Percentiles rank a stretch among this genome's conserved stretches.
phyloP scores from a whole-genome alignment of 2,329 filamentous ascomycete genomes.

The Geosmithia morbida region DNA sequence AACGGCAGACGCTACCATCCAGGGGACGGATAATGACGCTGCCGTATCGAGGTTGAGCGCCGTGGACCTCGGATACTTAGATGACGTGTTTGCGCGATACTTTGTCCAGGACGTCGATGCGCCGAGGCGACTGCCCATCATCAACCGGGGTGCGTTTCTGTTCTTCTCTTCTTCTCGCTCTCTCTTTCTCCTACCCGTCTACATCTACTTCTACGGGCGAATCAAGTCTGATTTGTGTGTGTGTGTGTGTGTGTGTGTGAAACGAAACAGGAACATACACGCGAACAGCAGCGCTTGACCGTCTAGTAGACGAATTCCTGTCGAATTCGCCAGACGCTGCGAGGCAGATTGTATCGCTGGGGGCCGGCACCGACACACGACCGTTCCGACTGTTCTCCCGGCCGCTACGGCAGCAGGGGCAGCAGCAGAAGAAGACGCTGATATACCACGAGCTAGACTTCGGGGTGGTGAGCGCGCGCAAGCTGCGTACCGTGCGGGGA shows the following conservation, averaged over 20 bases:
- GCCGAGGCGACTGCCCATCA: conserved; percentile 65
- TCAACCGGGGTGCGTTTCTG: conserved; percentile 63
- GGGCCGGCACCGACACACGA: conserved; percentile 86
- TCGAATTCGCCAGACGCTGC: conserved; percentile 8
- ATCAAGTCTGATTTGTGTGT: background rate
- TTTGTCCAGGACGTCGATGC: conserved; percentile 43
- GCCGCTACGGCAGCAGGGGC: conserved; percentile 9
- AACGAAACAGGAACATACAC: conserved; percentile 69
- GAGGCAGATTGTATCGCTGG: conserved; percentile 79
- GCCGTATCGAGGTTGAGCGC: conserved; percentile 80
- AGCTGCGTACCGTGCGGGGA: conserved; percentile 39
- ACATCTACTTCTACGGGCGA: background rate
- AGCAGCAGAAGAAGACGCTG: conserved; percentile 20
- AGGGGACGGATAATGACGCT: conserved; percentile 84
- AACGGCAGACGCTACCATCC: conserved; percentile 55
- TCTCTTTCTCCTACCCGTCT: background rate
- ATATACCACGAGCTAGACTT: conserved; percentile 94
- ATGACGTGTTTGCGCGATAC: conserved; percentile 61
- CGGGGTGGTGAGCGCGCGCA: conserved; percentile 52
- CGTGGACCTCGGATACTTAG: conserved; percentile 69
- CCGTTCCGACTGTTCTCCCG: conserved; percentile 58
- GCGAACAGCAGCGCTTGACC: conserved; percentile 71
- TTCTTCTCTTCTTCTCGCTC: background rate
- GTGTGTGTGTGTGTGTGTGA: too few relatives aligned
- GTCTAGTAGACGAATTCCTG: conserved; percentile 61